Base-by-base conservation (phyloP, 306 rosid species). In the Betula pendula region DNA sequence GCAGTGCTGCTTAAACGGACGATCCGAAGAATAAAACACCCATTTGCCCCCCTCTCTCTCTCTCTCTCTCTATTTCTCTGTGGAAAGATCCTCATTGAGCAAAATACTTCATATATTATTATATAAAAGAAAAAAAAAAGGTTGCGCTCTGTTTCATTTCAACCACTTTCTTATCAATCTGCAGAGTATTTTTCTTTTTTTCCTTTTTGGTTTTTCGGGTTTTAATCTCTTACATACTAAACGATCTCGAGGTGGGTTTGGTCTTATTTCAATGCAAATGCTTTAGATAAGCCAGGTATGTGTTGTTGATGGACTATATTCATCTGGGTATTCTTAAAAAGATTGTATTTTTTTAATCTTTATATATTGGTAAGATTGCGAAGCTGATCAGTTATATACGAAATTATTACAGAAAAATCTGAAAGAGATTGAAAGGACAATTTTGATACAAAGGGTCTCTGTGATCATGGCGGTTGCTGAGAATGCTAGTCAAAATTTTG, bases 401-500 rank as follows among this genome's bases (percentile, higher is more conserved):
- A 47, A 62, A 76, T 60, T 78, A 72, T 80, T 70, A 14, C 77
- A 73, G 83, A 58, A 62, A 77, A 76, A 78, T 84, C 84, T 74
- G 78, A 20, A 16, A 15, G 8, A 35, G 59, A 33, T 79, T 72
- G 73, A 47, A 75, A 80, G 74, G 71, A 2, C 35, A 20, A 77
- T 56, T 55, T 77, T 88, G 83, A 52, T 43, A 47, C 76, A 55
- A 31, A 77, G 72, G 67, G 69, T 75, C 44, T 71, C 55, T 79
- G 68, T 69, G 88, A 86, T 81, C 86, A 94, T 90, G 98, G 98
- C 93, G 67, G 98, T 94, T 60, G 94, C 93, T 82, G 97, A 94
- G 84, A 88, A 87, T 94, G 98, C 81, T 75, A 76, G 72, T 82
- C 91, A 90, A 52, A 88, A 81, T 84, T 79, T 91, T 77, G 91